Evolutionary conservation across 2,329 filamentous ascomycete species (phyloP).

Genomic region (Colletotrichum tropicale): DNA sequence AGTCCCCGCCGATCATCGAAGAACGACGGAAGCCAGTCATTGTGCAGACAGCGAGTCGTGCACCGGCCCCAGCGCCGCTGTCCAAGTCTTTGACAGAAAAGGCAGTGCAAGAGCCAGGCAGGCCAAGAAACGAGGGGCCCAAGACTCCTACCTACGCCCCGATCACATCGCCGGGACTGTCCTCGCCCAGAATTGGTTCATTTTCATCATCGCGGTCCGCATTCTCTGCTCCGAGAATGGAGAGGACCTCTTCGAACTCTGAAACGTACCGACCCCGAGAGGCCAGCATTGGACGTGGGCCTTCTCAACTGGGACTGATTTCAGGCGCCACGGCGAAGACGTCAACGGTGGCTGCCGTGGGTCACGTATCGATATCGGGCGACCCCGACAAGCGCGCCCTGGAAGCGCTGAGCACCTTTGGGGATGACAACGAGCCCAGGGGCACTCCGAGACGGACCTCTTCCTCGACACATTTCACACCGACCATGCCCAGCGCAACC

Average conservation of each 20-base stretch:
- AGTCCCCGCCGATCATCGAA: background rate
- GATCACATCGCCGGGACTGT: background rate
- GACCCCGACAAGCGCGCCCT: constrained; percentile 21
- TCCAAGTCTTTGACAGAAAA: background rate
- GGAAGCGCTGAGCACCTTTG: constrained; percentile 24
- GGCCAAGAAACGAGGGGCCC: background rate
- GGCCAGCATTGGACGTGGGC: constrained; percentile 28
- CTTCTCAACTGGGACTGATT: constrained; percentile 29
- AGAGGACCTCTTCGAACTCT: constrained; percentile 4
- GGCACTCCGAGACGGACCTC: constrained; percentile 22
- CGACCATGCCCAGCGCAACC: constrained; percentile 52
- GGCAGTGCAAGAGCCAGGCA: background rate
- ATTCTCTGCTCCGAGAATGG: constrained; percentile 12
- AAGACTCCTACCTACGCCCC: constrained; percentile 4
- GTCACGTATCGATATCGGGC: constrained; percentile 13
- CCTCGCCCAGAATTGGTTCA: constrained; percentile 7
- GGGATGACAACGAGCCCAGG: background rate
- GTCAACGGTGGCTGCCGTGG: constrained; percentile 16
- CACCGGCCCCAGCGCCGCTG: constrained; percentile 1
- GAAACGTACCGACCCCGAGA: constrained; percentile 16
- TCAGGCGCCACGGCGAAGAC: constrained; percentile 24
- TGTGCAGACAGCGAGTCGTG: background rate
- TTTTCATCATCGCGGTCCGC: constrained; percentile 15
- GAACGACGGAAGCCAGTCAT: constrained; percentile 1
- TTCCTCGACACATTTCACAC: constrained; percentile 45